phyloP scores from a whole-genome alignment of 2,329 filamentous ascomycete genomes.

The Cladosporium phlei region DNA sequence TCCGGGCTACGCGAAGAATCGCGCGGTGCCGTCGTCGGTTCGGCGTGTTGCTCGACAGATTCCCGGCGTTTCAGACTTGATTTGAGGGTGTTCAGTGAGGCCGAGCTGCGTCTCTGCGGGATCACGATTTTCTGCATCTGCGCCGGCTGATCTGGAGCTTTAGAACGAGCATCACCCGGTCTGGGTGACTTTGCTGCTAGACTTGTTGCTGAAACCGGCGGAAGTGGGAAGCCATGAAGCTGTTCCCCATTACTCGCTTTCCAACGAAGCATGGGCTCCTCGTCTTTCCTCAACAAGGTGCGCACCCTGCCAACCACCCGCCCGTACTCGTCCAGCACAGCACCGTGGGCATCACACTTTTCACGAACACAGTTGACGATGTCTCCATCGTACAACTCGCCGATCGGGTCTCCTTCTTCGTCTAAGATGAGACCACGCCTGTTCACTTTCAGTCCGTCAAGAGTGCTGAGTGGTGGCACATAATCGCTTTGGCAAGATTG shows the following conservation, averaged over 20 bases:
- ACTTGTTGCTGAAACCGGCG: background rate
- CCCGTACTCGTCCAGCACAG: slow-evolving; percentile 45
- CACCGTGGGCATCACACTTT: slow-evolving; percentile 43
- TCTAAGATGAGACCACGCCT: slow-evolving; percentile 49
- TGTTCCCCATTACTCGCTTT: background rate
- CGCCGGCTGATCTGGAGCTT: too few species aligned
- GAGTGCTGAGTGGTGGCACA: slow-evolving; percentile 37
- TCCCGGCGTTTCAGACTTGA: too few species aligned
- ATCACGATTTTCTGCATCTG: too few species aligned
- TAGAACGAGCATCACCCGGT: too few species aligned
- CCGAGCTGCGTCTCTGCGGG: too few species aligned
- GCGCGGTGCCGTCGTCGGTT: too few species aligned
- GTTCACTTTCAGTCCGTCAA: slow-evolving; percentile 52
- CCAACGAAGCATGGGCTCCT: background rate
- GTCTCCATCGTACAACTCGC: slow-evolving; percentile 44
- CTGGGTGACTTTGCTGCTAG: background rate
- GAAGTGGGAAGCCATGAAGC: background rate
- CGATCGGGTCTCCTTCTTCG: slow-evolving; percentile 45
- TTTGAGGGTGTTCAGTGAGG: too few species aligned
- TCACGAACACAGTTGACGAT: slow-evolving; percentile 42
- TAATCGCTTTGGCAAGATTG: background rate
- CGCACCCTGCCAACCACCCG: slow-evolving; percentile 39
- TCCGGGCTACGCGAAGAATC: too few species aligned
- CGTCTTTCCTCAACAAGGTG: slow-evolving; percentile 4
- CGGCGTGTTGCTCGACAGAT: too few species aligned